Evolutionary conservation across 352 stramenopile species (phyloP).

Genomic region (Peronospora tabacina): DNA sequence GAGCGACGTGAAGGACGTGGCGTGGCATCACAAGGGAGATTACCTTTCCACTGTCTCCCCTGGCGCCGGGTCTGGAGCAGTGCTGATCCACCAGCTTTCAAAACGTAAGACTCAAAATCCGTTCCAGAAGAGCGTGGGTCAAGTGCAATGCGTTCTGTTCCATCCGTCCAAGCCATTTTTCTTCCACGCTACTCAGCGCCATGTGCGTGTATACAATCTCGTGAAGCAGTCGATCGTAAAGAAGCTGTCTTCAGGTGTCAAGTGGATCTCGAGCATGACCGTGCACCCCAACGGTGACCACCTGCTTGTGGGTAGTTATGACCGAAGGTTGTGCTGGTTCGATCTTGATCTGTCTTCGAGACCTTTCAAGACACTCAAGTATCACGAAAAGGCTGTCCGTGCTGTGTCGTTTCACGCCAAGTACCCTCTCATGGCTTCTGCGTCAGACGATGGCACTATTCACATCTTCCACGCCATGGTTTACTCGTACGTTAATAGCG

Average conservation of each 20-base stretch:
- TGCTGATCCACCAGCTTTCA: constrained; percentile 98
- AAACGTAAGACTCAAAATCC: constrained; percentile 95
- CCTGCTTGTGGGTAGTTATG: constrained; percentile 96
- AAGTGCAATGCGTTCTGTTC: constrained; percentile 95
- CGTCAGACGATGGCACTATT: constrained; percentile 96
- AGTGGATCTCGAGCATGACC: constrained; percentile 98
- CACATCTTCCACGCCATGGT: constrained; percentile 99
- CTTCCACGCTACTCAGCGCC: constrained; percentile 98
- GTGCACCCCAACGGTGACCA: constrained; percentile 98
- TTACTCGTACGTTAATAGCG: constrained; percentile 88
- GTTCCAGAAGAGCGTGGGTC: constrained; percentile 91
- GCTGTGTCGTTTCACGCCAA: constrained; percentile 90
- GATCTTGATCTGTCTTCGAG: constrained; percentile 96
- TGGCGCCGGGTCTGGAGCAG: constrained; percentile 79
- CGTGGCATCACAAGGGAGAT: constrained; percentile 98
- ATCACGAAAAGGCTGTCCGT: constrained; percentile 96
- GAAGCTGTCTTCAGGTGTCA: constrained; percentile 94
- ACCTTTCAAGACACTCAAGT: constrained; percentile 99
- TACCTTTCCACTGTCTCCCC: constrained; percentile 95
- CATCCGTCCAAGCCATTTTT: constrained; percentile 99
- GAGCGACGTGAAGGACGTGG: constrained; percentile 87
- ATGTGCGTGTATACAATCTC: constrained; percentile 98
- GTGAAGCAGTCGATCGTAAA: constrained; percentile 98
- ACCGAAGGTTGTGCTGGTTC: constrained; percentile 98
- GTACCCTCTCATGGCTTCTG: constrained; percentile 98